phyloP scores from a whole-genome alignment of 176 grass and related monocot genomes.

The Raddia distichophylla region DNA sequence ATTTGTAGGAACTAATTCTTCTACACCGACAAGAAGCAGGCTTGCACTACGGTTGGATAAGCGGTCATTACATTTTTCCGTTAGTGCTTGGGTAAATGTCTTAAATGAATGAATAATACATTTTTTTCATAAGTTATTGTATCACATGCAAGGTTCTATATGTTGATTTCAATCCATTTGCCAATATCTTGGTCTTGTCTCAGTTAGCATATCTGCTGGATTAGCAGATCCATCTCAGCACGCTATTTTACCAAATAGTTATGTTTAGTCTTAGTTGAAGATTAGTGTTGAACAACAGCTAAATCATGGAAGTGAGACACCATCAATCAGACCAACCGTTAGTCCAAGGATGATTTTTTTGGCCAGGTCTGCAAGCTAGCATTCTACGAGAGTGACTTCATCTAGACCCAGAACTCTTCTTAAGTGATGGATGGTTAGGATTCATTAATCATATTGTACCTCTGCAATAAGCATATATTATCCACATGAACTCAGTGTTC shows the following conservation, averaged over 20 bases:
- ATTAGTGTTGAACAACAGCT: constrained; percentile 7
- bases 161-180: constrained; percentile 8
- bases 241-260: not conserved
- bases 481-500: not conserved
- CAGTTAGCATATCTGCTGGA: not conserved
- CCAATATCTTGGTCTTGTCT: constrained; percentile 2
- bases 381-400: constrained; percentile 26
- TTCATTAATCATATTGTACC: constrained; percentile 24
- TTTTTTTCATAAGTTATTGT: constrained; percentile 18
- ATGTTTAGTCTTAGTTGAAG: constrained; percentile 9
- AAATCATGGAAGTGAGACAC: constrained; percentile 13
- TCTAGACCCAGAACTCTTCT: constrained; percentile 5
- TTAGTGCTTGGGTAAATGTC: constrained; percentile 90
- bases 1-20: constrained; percentile 58
- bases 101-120: constrained; percentile 16
- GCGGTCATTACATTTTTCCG: constrained; percentile 80
- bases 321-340: not conserved
- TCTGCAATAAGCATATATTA: not conserved
- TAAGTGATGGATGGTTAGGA: constrained; percentile 17
- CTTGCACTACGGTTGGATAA: constrained; percentile 68
- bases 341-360: constrained; percentile 11
- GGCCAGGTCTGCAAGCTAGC: not conserved
- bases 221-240: constrained; percentile 10
- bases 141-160: constrained; percentile 16
- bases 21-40: constrained; percentile 43